Evolutionary conservation across 495 filamentous ascomycete genomes (phyloP), one percentile per base, ranked within the genome.

Genomic region (Penicillium simplicissimum): DNA sequence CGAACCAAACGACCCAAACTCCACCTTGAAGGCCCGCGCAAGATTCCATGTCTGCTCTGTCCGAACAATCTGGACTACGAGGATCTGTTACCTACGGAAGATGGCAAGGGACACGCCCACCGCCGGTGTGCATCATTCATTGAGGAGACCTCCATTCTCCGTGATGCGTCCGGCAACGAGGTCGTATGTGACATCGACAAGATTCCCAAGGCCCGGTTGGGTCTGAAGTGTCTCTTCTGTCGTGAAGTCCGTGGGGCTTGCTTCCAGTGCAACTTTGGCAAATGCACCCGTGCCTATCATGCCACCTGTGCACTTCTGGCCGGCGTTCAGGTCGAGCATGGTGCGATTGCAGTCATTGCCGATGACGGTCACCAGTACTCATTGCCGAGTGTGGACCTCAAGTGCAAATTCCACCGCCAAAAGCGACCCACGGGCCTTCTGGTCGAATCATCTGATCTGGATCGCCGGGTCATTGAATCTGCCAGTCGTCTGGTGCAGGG

Each of bases 191-290:
- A 93, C 60, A 84, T 96, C 49, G 85, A 85, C 19, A 84, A 83
- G 57, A 92, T 98, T 69, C 85, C 91, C 65, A 96, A 95, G 74
- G 93, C 87, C 59, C 89, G 95, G 11, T 74, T 95, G 66, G 92
- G 95, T 9, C 85, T 98, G 58, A 96, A 93, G 71, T 99, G 95
- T 75, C 86, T 93, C 52, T 96, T 92, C 74, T 99, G 95, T 70
- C 90, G 92, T 37, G 94, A 91, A 51, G 95, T 92, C 70, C 92
- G 89, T 61, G 95, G 95, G 31, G 90, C 93, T 15, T 96, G 93
- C 75, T 96, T 99, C 79, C 95, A 99, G 74, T 99, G 95, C 78
- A 95, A 92, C 8, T 87, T 88, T 59, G 95, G 92, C 80, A 98
- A 97, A 74, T 99, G 95, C 72, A 90, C 90, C 25, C 82, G 94